Percentiles rank a stretch among this genome's conserved stretches.
phyloP scores from a whole-genome alignment of 805 yeast species.

The Candida patagonica region DNA sequence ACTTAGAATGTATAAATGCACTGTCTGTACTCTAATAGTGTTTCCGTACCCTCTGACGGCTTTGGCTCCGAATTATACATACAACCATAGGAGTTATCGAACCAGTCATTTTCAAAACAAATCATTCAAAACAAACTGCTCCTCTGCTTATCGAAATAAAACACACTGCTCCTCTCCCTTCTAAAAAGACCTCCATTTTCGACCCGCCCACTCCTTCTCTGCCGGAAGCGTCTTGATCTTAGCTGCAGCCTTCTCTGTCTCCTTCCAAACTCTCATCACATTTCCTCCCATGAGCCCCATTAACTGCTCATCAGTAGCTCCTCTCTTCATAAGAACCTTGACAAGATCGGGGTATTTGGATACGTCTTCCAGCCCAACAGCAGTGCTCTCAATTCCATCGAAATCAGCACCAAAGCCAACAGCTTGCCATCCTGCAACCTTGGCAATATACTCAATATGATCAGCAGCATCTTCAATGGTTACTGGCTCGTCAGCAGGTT shows the following conservation, averaged over 20 bases:
- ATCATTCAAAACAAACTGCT: too few species aligned
- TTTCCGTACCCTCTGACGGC: too few species aligned
- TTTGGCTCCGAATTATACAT: too few species aligned
- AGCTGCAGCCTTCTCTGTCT: constrained; percentile 10
- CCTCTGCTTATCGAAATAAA: too few species aligned
- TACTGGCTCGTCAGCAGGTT: constrained; percentile 15
- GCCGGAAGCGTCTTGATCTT: constrained; percentile 1
- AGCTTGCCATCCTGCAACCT: constrained; percentile 42
- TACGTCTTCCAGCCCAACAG: constrained; percentile 45
- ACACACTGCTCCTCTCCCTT: too few species aligned
- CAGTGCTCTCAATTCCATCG: constrained; percentile 43
- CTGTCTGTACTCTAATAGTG: too few species aligned
- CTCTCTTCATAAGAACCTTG: constrained; percentile 25
- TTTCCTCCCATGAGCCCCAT: constrained; percentile 14
- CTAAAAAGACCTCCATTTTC: constrained; percentile 6
- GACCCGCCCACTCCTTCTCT: constrained; percentile 6
- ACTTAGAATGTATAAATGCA: too few species aligned
- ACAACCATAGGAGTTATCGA: too few species aligned
- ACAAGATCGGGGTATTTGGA: constrained; percentile 45
- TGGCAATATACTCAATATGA: constrained; percentile 36
- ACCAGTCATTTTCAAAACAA: too few species aligned
- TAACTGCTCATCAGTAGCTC: constrained; percentile 35
- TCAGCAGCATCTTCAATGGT: constrained; percentile 41
- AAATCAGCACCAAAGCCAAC: constrained; percentile 46
- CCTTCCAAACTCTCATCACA: constrained; percentile 12